Conservation (phyloP, 1,284 basidiomycete genomes). For the Trichosporon faecale region DNA sequence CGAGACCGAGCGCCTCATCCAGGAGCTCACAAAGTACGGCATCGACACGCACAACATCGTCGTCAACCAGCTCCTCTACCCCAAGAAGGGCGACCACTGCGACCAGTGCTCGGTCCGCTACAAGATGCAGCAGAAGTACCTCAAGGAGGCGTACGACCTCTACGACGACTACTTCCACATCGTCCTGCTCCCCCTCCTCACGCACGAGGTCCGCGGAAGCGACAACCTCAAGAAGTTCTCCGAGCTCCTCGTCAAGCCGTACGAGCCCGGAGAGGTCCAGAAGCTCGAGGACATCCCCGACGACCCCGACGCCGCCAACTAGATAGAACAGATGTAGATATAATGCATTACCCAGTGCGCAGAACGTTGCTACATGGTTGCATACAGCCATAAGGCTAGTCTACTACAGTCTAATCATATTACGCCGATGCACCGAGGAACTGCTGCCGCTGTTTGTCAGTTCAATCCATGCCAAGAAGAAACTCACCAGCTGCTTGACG, state of each 20-base stretch:
- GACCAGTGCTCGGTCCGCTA: constrained; percentile 91
- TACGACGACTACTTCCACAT: constrained; percentile 98
- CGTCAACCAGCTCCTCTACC: constrained; percentile 94
- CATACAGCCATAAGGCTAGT: neutral
- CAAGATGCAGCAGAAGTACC: constrained; percentile 97
- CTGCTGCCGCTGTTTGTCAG: constrained; percentile 41
- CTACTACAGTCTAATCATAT: constrained; percentile 4
- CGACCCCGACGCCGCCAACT: neutral
- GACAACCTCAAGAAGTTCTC: constrained; percentile 89
- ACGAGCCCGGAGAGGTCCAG: constrained; percentile 18
- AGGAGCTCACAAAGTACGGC: constrained; percentile 92
- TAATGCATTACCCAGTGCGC: neutral
- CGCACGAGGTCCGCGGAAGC: constrained; percentile 93
- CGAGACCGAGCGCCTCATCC: constrained; percentile 95
- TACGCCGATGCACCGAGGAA: constrained; percentile 35
- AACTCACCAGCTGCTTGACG: constrained; percentile 76
- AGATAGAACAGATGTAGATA: constrained; percentile 1
- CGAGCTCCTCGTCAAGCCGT: constrained; percentile 48
- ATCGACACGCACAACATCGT: constrained; percentile 99
- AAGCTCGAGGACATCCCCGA: constrained; percentile 11
- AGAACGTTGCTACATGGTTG: neutral
- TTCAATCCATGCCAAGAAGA: neutral
- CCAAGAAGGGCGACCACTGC: constrained; percentile 83
- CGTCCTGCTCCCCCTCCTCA: constrained; percentile 83
- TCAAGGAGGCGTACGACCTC: constrained; percentile 87